phyloP scores from a whole-genome alignment of 495 filamentous ascomycete genomes.

The Daldinia caldariorum region DNA sequence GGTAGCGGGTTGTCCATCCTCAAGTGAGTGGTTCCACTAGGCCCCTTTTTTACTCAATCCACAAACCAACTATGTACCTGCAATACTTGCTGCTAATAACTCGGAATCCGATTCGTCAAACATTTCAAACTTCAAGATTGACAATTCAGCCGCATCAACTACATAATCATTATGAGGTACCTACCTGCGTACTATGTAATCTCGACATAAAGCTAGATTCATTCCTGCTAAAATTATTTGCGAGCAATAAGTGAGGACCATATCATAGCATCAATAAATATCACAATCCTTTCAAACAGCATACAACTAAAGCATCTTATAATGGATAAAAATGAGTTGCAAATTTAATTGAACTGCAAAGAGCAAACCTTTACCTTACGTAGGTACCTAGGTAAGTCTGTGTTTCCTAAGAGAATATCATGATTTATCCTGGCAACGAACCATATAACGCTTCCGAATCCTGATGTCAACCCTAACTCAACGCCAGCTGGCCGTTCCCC shows the following conservation, averaged over 20 bases:
- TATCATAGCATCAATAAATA: not conserved
- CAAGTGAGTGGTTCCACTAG: no score
- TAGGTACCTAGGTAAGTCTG: no score
- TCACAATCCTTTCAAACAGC: not conserved
- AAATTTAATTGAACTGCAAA: not conserved
- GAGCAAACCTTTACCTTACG: constrained; percentile 2
- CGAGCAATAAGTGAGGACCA: not conserved
- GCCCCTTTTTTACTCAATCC: no score
- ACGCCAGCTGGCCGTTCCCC: not conserved
- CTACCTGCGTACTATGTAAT: not conserved
- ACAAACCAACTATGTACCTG: no score
- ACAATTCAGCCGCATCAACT: constrained; percentile 21
- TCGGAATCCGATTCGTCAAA: constrained; percentile 14
- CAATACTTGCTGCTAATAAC: no score
- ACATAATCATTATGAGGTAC: not conserved
- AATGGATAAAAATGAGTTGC: not conserved
- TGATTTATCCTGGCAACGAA: constrained; percentile 1
- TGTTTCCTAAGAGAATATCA: constrained; percentile 3
- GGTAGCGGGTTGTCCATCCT: no score
- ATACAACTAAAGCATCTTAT: not conserved
- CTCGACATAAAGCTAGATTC: not conserved
- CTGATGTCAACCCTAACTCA: constrained; percentile 1
- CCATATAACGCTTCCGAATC: constrained; percentile 3
- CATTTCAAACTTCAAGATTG: not conserved
- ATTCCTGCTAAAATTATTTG: no score